phyloP scores from a whole-genome alignment of 306 rosid genomes.

The Cercis canadensis region DNA sequence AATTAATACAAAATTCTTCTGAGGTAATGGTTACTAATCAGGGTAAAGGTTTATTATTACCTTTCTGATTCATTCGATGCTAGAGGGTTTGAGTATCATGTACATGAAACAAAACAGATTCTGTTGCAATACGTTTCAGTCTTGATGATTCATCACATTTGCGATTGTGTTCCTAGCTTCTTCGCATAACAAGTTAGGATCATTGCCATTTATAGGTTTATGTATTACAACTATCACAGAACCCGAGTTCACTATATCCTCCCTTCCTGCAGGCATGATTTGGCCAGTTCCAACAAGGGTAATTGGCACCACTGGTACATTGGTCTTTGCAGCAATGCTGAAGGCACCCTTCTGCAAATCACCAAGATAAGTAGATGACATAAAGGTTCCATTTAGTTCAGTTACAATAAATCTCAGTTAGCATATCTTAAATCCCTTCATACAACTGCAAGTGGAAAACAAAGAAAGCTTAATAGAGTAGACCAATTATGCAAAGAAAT shows the following conservation, averaged over 20 bases:
- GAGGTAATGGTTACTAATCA: conserved; percentile 24
- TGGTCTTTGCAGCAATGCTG: conserved; percentile 82
- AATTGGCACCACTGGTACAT: conserved; percentile 85
- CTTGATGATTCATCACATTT: conserved; percentile 51
- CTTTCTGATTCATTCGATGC: conserved; percentile 29
- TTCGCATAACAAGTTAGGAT: conserved; percentile 60
- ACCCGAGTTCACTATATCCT: conserved; percentile 72
- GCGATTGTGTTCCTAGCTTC: conserved; percentile 75
- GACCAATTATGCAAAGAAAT: neutral
- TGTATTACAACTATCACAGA: conserved; percentile 79
- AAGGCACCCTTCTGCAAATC: conserved; percentile 92
- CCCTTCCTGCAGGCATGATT: conserved; percentile 93
- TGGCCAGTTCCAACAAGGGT: conserved; percentile 88
- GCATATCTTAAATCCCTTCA: neutral
- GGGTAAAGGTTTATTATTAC: conserved; percentile 24
- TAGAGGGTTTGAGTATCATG: conserved; percentile 19
- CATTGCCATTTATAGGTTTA: conserved; percentile 68
- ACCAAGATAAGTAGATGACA: conserved; percentile 32
- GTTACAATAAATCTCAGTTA: conserved; percentile 19
- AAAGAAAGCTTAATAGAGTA: neutral
- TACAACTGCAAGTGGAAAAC: conserved; percentile 7
- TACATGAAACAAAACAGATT: conserved; percentile 32
- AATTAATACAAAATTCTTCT: neutral
- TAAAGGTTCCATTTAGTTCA: conserved; percentile 17
- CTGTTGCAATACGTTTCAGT: conserved; percentile 39